Conservation (phyloP, 2,329 filamentous ascomycete species). For the Botrytis tulipae region DNA sequence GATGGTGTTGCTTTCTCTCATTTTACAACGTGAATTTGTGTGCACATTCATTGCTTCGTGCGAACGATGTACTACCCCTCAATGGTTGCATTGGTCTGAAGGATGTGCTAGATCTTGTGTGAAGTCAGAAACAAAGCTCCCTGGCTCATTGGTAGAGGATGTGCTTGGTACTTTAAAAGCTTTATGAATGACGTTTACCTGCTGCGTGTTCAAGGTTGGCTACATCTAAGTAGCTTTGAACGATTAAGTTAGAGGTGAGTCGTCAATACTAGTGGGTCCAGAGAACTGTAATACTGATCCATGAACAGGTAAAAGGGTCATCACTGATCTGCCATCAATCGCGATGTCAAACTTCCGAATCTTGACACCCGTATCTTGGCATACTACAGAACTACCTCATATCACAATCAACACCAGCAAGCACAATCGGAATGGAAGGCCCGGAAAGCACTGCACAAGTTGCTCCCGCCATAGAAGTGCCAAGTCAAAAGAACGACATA, state of each 20-base stretch:
- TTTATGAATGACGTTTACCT: neutral
- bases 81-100: neutral
- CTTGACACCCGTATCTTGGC: neutral
- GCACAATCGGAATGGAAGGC: too few relatives aligned
- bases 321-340: neutral
- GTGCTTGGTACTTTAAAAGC: neutral
- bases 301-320: neutral
- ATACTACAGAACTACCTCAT: neutral
- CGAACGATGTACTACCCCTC: neutral
- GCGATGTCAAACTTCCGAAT: neutral
- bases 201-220: neutral
- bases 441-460: too few relatives aligned
- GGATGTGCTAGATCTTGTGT: neutral
- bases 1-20: neutral
- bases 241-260: neutral
- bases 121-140: neutral
- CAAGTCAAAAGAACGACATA: neutral
- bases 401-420: neutral
- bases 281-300: neutral
- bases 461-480: too few relatives aligned
- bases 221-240: neutral
- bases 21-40: neutral
- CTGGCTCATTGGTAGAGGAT: neutral
- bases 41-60: neutral
- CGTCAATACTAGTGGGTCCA: neutral